These are phyloP conservation scores for Tolypocladium sp. DNA, from an alignment of 2,329 filamentous ascomycete species.

Conservation along the genomic window DNA sequence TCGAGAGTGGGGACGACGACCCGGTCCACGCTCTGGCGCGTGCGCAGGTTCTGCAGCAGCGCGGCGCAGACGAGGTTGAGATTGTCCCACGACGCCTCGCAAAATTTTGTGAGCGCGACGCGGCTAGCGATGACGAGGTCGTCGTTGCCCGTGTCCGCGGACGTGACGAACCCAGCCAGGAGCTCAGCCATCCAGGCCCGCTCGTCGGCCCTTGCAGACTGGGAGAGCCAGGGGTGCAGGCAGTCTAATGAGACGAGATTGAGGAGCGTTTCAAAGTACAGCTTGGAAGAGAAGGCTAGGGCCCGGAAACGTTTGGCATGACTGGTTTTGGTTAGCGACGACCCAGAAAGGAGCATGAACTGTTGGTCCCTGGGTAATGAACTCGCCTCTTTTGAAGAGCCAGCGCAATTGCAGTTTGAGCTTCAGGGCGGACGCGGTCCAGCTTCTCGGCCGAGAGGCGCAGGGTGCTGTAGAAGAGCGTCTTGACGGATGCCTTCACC, in stretches of 20 bases:
- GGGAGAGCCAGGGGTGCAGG: constrained; percentile 26
- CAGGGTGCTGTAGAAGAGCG: constrained; percentile 41
- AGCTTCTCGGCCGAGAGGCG: constrained; percentile 81
- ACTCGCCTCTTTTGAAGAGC: constrained; percentile 36
- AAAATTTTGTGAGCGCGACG: constrained; percentile 51
- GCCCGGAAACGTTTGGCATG: constrained; percentile 22
- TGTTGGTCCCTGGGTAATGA: neutral
- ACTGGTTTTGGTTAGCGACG: constrained; percentile 17
- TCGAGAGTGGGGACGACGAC: constrained; percentile 69
- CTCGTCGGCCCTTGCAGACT: constrained; percentile 20
- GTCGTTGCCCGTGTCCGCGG: constrained; percentile 70
- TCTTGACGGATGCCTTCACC: constrained; percentile 19
- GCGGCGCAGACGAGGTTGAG: constrained; percentile 37
- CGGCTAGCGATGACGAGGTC: constrained; percentile 62
- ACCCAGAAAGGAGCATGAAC: neutral
- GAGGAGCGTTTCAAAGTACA: constrained; percentile 50
- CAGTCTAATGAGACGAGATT: constrained; percentile 28
- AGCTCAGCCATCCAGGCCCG: constrained; percentile 40
- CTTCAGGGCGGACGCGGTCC: constrained; percentile 69
- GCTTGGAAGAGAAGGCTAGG: constrained; percentile 46
- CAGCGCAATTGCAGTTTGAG: constrained; percentile 43
- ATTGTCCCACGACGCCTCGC: constrained; percentile 27
- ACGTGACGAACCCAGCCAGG: constrained; percentile 60
- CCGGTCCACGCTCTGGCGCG: constrained; percentile 53
- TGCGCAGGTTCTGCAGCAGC: constrained; percentile 44